Base-by-base conservation (phyloP, 106 monocot species). In the Phalaenopsis equestris region DNA sequence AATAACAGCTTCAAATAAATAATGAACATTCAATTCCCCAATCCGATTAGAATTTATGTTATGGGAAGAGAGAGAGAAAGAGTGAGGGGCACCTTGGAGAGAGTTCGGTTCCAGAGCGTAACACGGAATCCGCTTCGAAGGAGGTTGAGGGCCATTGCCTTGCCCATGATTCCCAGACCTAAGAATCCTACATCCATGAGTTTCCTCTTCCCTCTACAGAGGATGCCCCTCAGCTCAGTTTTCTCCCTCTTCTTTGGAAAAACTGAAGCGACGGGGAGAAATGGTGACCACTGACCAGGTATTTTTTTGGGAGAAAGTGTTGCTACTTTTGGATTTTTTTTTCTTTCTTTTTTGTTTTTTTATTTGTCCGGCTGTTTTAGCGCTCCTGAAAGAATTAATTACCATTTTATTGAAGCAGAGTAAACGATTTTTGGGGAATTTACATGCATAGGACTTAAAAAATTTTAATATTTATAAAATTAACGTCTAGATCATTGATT, bases 171-270 rank as follows among this genome's bases (percentile, higher is more conserved):
- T 41, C 98, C 94, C 77, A 94, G 73, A 55, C 98, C 98, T 81
- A 99, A 82, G 83, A 99, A 99, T 14, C 98, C 98, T n/a, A 99
- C 89, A 89, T 99, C 98, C 94, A 99, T 99, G 65, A 76, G 75
- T 68, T 5, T 79, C 37, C 52, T 45, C 24, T 56, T 46, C 15
- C 70, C 12, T 38, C 38, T 18, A 15, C 70, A 38, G 38, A 38
- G 12, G 12, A 70, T 10, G 30, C 37, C 0, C 38, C 38, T 70
- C 38, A 38, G 37, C 70, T 70, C 12, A 39, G 52, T 52, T 12
- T 52, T 52, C 64, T 64, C 64, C 64, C n/a, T 23, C 64, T 21
- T 21, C 21, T 58, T 64, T 64, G 64, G 64, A 23, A 23, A 17
- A 21, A 64, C n/a, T 21, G n/a, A 1, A 64, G 64, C 11, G 12